These are phyloP conservation scores for Setomelanomma holmii DNA, from an alignment of 2,329 filamentous ascomycete species.

Conservation along the genomic window DNA sequence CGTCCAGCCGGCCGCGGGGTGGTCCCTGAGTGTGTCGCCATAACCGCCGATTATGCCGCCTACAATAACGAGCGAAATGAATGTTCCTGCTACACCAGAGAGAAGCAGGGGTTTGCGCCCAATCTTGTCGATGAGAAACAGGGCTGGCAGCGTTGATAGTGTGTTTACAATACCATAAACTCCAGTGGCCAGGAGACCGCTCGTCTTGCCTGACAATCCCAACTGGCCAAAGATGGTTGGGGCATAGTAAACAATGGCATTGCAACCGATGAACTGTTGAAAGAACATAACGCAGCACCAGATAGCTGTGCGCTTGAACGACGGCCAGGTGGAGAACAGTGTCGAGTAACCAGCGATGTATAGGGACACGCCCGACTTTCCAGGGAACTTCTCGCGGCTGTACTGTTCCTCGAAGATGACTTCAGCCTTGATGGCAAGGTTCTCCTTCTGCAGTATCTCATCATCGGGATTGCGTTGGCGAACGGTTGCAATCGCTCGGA, in stretches of 20 bases:
- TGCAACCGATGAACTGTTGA: constrained; percentile 71
- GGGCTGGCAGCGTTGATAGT: constrained; percentile 68
- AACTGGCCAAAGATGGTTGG: constrained; percentile 81
- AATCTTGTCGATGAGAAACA: constrained; percentile 69
- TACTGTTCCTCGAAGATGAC: constrained; percentile 65
- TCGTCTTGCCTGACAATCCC: constrained; percentile 62
- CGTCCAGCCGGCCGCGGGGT: constrained; percentile 72
- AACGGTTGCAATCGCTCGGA: constrained; percentile 56
- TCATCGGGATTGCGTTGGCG: constrained; percentile 55
- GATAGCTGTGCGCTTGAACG: constrained; percentile 49
- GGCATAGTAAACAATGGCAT: constrained; percentile 70
- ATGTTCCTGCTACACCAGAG: constrained; percentile 73
- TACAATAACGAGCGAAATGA: constrained; percentile 72
- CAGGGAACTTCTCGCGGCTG: constrained; percentile 41
- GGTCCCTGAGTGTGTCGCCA: constrained; percentile 61
- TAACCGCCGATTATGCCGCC: constrained; percentile 72
- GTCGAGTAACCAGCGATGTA: constrained; percentile 63
- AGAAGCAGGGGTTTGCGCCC: constrained; percentile 68
- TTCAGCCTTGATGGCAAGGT: constrained; percentile 55
- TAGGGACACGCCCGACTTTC: constrained; percentile 56
- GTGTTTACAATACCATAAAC: constrained; percentile 62
- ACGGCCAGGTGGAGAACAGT: constrained; percentile 53
- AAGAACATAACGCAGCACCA: constrained; percentile 50
- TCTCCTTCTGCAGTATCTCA: constrained; percentile 67
- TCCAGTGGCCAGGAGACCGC: constrained; percentile 81